A percentile compares a stretch with the other conserved stretches of the same genome.
Evolutionary conservation across 208 protist species (phyloP).

Genomic region (Trypanosoma congolense): DNA sequence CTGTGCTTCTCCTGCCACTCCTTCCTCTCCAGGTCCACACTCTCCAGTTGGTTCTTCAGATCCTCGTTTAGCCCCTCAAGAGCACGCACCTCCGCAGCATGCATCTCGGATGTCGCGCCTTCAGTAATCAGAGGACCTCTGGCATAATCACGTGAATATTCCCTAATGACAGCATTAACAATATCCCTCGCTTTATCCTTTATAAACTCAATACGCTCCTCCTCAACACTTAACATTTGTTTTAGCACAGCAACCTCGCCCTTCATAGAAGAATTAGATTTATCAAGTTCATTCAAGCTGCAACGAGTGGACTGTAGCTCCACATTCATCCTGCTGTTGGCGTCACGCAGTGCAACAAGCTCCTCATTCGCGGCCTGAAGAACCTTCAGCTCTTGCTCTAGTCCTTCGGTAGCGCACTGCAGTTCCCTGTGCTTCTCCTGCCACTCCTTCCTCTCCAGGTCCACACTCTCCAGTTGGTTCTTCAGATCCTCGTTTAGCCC

Average conservation of each 20-base stretch:
- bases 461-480: too few species aligned
- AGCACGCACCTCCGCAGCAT: too few species aligned
- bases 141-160: too few species aligned
- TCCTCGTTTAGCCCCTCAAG: background rate
- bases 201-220: background rate
- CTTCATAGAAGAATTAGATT: background rate
- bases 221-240: background rate
- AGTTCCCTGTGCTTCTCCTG: background rate
- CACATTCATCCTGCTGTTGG: background rate
- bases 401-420: background rate
- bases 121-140: too few species aligned
- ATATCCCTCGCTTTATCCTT: background rate
- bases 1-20: background rate
- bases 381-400: background rate
- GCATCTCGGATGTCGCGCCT: too few species aligned
- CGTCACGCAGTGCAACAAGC: background rate
- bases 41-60: background rate
- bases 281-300: background rate
- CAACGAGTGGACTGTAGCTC: too few species aligned
- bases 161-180: background rate
- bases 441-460: too few species aligned
- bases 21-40: background rate
- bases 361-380: background rate
- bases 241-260: background rate
- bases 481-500: too few species aligned